Conservation (phyloP, 1,139 yeast genomes). For the Petasospora rhodanensis region DNA sequence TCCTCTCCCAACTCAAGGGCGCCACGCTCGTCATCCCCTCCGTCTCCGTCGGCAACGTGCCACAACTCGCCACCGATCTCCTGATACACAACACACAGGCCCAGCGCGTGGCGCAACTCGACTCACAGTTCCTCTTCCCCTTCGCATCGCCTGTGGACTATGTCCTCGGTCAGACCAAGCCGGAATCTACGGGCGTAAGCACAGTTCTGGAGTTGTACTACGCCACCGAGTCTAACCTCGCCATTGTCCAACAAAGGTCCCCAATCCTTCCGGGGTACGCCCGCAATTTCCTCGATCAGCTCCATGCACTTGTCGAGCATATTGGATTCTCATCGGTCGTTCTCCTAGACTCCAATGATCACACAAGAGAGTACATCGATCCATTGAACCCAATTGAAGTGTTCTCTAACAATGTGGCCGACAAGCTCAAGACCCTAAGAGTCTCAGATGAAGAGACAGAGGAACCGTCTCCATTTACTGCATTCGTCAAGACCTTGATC, state of each 20-base stretch:
- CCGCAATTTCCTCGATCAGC: conserved; percentile 36
- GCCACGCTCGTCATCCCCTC: conserved; percentile 54
- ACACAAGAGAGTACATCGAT: conserved; percentile 38
- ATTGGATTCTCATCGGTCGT: conserved; percentile 47
- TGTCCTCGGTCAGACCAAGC: not conserved
- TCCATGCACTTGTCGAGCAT: conserved; percentile 49
- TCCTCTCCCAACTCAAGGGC: conserved; percentile 5
- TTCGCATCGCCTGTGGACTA: conserved; percentile 77
- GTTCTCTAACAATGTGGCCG: conserved; percentile 20
- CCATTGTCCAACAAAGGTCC: conserved; percentile 75
- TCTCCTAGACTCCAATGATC: conserved; percentile 69
- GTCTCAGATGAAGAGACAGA: conserved; percentile 7
- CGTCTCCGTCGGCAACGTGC: conserved; percentile 84
- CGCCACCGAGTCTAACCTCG: conserved; percentile 36
- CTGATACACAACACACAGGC: conserved; percentile 60
- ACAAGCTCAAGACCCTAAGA: conserved; percentile 15
- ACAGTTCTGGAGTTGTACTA: conserved; percentile 61
- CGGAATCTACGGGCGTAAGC: conserved; percentile 24
- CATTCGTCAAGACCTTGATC: conserved; percentile 8
- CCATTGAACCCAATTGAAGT: conserved; percentile 25
- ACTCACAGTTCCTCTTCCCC: conserved; percentile 65
- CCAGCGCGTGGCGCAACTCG: conserved; percentile 48
- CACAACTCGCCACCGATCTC: conserved; percentile 77
- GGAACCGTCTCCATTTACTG: conserved; percentile 10
- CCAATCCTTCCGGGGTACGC: conserved; percentile 72